Base-by-base conservation (phyloP, 768 basidiomycete genomes). In the Lactarius sanguifluus region DNA sequence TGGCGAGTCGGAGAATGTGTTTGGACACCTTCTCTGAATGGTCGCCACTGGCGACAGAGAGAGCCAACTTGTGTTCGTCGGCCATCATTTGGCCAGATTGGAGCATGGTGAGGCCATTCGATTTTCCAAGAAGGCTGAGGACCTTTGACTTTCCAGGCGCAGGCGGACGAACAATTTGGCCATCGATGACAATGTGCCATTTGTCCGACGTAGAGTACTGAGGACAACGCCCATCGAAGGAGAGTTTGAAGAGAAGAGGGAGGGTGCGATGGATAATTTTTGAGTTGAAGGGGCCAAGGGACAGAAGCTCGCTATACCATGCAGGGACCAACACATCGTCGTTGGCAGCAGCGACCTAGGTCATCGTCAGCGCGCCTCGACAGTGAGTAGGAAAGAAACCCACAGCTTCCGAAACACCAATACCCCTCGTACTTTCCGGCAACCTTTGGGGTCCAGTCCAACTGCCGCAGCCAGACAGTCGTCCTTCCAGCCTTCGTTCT, bases 391-490 rank as follows among this genome's bases (percentile, higher is more conserved):
- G 59, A 54, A 57, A n/a, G 10, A 66, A 64, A 63, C 71, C n/a
- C 59, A 79, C 80, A 16, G 57, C 25, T 55, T 77, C 76, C 2
- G 74, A 66, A 18, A 77, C 71, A 13, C 76, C 63, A 9, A 91
- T 73, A 0, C 90, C 90, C 73, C 91, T 80, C 10, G 88, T n/a
- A 86, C 74, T 86, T 86, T 43, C 85, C 83, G 0, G 86, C 87
- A 7, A 83, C 80, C 76, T 98, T 98, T 1, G 92, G 92, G 1
- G 92, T 88, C 97, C 97, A 98, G 74, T 99, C 96, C 64, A 98
- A 80, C 75, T 99, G 97, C 58, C 81, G 83, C 16, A 96, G 76
- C 94, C 94, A 97, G 8, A 86, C 86, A n/a, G 75, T 94, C 90
- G 3, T 82, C 80, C 74, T 81, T 84, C 90, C 87, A 94, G 58